phyloP scores from a whole-genome alignment of 176 grass and related monocot species.

The Thalia dealbata region DNA sequence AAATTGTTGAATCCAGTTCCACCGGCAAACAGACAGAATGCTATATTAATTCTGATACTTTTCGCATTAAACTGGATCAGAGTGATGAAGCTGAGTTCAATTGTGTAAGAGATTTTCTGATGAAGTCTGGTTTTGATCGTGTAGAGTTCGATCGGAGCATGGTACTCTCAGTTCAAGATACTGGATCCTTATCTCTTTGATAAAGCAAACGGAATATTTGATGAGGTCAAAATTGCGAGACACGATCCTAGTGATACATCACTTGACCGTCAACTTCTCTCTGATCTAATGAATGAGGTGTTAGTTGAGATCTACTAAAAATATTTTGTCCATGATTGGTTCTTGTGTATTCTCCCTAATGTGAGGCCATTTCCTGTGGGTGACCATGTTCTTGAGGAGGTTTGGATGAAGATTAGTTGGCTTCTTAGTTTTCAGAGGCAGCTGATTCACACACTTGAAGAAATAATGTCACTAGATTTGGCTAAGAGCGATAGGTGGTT shows the following conservation, averaged over 20 bases:
- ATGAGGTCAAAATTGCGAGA: conserved; percentile 25
- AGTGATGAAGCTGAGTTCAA: conserved; percentile 26
- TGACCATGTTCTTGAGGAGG: conserved; percentile 30
- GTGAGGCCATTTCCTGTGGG: conserved; percentile 37
- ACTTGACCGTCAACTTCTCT: conserved; percentile 52
- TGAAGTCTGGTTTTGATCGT: conserved; percentile 39
- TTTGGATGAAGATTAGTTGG: conserved; percentile 38
- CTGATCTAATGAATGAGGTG: conserved; percentile 58
- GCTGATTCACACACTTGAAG: conserved; percentile 18
- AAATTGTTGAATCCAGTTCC: background rate
- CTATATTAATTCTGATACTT: conserved; percentile 13
- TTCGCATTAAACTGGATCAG: conserved; percentile 26
- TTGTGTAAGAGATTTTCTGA: conserved; percentile 43
- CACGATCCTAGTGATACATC: conserved; percentile 46
- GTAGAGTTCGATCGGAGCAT: conserved; percentile 34
- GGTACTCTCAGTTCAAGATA: conserved; percentile 27
- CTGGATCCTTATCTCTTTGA: conserved; percentile 15
- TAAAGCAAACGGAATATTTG: conserved; percentile 35
- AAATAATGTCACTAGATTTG: conserved; percentile 29
- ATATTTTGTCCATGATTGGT: conserved; percentile 16
- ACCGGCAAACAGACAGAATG: conserved; percentile 2
- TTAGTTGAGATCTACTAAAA: conserved; percentile 44
- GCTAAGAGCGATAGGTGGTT: conserved; percentile 36
- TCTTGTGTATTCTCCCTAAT: conserved; percentile 29
- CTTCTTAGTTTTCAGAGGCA: conserved; percentile 26